Conservation (phyloP, 257 asterid species). For the Schizonepeta tenuifolia region DNA sequence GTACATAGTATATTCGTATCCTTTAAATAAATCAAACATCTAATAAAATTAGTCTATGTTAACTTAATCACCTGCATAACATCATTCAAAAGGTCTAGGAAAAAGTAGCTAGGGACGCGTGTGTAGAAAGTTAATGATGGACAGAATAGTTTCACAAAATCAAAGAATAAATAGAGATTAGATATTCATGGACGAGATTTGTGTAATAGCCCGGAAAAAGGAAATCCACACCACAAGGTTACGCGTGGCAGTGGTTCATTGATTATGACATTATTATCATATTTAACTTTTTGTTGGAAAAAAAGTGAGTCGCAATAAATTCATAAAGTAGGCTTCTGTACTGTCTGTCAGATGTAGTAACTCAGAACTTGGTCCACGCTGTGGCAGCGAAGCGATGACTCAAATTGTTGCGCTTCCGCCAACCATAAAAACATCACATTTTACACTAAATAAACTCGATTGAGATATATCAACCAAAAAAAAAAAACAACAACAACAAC, state of each 20-base stretch:
- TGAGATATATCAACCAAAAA: too few relatives aligned
- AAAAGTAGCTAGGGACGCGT: slow-evolving; percentile 7
- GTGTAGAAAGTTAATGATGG: slow-evolving; percentile 7
- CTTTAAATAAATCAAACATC: too few relatives aligned
- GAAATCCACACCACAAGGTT: slow-evolving; percentile 20
- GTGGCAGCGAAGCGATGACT: neutral
- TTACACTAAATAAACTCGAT: neutral
- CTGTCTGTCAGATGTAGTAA: slow-evolving; percentile 8
- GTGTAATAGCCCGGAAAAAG: neutral
- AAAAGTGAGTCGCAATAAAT: slow-evolving; percentile 41
- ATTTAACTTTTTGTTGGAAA: slow-evolving; percentile 11
- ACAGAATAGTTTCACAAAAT: neutral
- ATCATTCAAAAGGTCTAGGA: too few relatives aligned
- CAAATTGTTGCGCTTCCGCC: slow-evolving; percentile 7
- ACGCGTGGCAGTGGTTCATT: slow-evolving; percentile 44
- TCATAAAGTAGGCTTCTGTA: slow-evolving; percentile 48
- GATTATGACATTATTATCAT: slow-evolving; percentile 4
- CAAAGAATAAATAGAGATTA: neutral
- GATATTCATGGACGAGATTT: neutral
- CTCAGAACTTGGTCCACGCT: slow-evolving; percentile 33
- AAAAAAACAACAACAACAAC: too few relatives aligned
- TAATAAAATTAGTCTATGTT: too few relatives aligned
- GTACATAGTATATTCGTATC: too few relatives aligned
- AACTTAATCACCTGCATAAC: too few relatives aligned
- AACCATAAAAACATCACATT: neutral